Conservation (phyloP, 129 eudicot species). For the Heracleum sosnowskyi region DNA sequence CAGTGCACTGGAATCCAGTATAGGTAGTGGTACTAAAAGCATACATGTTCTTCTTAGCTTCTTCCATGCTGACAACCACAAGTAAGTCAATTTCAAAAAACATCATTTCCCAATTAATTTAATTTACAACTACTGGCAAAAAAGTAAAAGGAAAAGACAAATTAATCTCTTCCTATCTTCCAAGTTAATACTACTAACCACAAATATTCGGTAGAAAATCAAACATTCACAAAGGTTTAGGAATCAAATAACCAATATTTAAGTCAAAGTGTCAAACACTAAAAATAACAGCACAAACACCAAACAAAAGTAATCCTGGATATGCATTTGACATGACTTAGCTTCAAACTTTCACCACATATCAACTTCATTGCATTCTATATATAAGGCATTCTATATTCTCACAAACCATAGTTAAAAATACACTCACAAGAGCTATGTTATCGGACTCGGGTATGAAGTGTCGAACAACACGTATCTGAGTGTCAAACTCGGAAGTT, state of each 20-base stretch:
- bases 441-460: too few species aligned
- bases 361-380: not conserved
- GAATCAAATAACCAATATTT: too few species aligned
- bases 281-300: not conserved
- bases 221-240: not conserved
- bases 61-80: slow-evolving; percentile 62
- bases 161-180: not conserved
- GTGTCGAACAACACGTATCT: too few species aligned
- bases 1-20: slow-evolving; percentile 94
- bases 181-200: not conserved
- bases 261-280: too few species aligned
- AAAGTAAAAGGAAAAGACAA: not conserved
- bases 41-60: slow-evolving; percentile 98
- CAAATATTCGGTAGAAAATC: not conserved
- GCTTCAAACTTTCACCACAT: not conserved
- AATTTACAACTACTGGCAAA: not conserved
- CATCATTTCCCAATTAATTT: not conserved
- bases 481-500: too few species aligned
- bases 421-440: too few species aligned
- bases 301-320: not conserved
- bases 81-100: not conserved
- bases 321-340: not conserved
- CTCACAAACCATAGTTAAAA: not conserved
- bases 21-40: slow-evolving; percentile 97
- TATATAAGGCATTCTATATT: not conserved